These are phyloP conservation scores for Liquidambar formosana DNA, from an alignment of 164 flowering plant species.

Conservation along the genomic window DNA sequence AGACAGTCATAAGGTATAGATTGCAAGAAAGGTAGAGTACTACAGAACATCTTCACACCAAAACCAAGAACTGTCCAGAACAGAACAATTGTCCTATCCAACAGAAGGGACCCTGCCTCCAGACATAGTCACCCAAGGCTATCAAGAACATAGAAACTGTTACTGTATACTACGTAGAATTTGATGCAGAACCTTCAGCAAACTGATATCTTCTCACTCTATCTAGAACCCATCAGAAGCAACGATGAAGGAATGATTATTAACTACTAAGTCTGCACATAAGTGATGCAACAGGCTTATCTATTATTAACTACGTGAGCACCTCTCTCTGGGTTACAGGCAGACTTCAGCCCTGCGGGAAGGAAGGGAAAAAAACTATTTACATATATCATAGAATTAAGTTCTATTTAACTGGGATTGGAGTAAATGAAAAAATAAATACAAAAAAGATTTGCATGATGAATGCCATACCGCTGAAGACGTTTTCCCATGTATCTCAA, in stretches of 20 bases:
- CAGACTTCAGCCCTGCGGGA: slow-evolving; percentile 52
- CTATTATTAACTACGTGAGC: slow-evolving; percentile 28
- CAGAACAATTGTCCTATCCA: slow-evolving; percentile 12
- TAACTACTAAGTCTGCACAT: slow-evolving; percentile 27
- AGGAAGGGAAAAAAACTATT: neutral
- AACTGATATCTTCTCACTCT: slow-evolving; percentile 12
- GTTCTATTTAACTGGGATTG: neutral
- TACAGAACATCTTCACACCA: slow-evolving; percentile 32
- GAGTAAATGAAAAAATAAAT: neutral
- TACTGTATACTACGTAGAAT: slow-evolving; percentile 19
- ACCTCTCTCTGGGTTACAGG: slow-evolving; percentile 21
- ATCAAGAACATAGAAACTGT: slow-evolving; percentile 8
- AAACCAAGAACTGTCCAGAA: slow-evolving; percentile 8
- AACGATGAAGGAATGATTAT: slow-evolving; percentile 19
- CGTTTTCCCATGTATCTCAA: slow-evolving; percentile 28
- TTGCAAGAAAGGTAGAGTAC: slow-evolving; percentile 9
- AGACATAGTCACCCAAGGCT: slow-evolving; percentile 2
- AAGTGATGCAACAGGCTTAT: slow-evolving; percentile 11
- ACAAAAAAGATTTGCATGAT: neutral
- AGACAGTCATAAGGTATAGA: slow-evolving; percentile 11
- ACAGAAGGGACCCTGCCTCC: slow-evolving; percentile 7
- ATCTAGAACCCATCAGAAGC: slow-evolving; percentile 26
- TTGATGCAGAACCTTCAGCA: slow-evolving; percentile 19
- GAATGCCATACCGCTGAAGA: slow-evolving; percentile 39
- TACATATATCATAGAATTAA: neutral